Evolutionary conservation across 345 rosid species (phyloP), one percentile per base, ranked within the genome.

Genomic region (Eutrema heterophyllum): DNA sequence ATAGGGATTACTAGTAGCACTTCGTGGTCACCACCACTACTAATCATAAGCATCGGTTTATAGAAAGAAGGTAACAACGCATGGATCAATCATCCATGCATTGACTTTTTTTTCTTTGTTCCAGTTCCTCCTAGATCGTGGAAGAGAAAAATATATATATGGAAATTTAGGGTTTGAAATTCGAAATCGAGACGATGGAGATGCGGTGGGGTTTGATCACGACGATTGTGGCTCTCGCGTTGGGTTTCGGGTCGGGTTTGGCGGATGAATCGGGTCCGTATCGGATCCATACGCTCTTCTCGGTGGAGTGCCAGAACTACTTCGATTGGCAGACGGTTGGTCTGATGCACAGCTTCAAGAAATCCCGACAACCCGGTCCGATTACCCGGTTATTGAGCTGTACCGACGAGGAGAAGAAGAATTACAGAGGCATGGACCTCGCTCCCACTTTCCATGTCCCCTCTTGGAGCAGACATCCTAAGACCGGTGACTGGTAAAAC

Each of bases 291-390:
- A 92, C 99, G 45, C 81, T 92, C 72, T 96, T 96, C 85, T 92
- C 96, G 18, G 98, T 96, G 80, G 98, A 92, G 83, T 90, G 99
- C 77, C 95, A 89, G 80, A 74, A 89, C 64, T 95, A 92, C 84
- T 95, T 95, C 65, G 99, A 95, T 81, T 95, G 99, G 99, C 92
- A 95, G 79, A 92, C 96, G 43, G 99, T 92, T 65, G 99, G 98
- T 58, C 80, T 95, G 33, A 80, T 95, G 88, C 88, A 86, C 81
- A 89, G 98, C 85, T 95, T 87, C 90, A 83, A 79, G 67, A 95
- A 92, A 83, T 83, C 99, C 41, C 49, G 77, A 6, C 98, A 95
- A 72, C 97, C 98, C 36, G 99, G 99, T n/a, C 93, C 95, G 13
- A 77, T 95, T 7, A 92, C 97, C 79, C 90, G 99, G 62, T 80